Base-by-base conservation (phyloP, 2,329 filamentous ascomycete species). In the Dactylellina drechsleri region DNA sequence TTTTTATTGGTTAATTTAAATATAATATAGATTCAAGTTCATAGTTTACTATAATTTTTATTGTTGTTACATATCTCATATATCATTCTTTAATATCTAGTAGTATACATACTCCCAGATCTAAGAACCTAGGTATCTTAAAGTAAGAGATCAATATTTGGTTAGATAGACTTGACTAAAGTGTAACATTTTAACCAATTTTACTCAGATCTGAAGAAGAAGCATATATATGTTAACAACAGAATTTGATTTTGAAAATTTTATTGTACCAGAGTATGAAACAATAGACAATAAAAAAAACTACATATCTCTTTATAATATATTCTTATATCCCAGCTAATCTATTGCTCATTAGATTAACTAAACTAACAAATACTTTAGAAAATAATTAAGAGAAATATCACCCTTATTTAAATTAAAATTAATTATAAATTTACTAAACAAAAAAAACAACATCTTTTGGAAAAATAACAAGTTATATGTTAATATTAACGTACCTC, bases 1-100 rank as follows among this genome's bases (percentile, higher is more conserved):
- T 57, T 40, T 57, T 57, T 57, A 57, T 31, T 57, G 10, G n/a
- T 57, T 16, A 57, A 40, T 16, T 57, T 8, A 31, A 57, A 12
- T 57, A 31, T 40, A 57, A 23, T 31, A 36, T 31, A 20, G 15
- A 36, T 57, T 40, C n/a, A n/a, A n/a, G n/a, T n/a, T n/a, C 31
- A 40, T n/a, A 31, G 12, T 36, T 40, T 4, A 6, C 18, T 36
- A 36, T 59, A 45, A 15, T 45, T 6, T 43, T 18, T 47, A 47
- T 47, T 47, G 13, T 47, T 47, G 13, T 47, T 47, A 47, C 13
- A 47, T 18, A 47, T 47, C n/a, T 47, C n/a, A 47, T 47, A 7
- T 47, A 15, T 18, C 7, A 47, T 47, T 47, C 7, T 47, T n/a
- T 47, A 6, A n/a, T 47, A 47, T 18, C 7, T 10, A 2, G 1